Base-by-base conservation (phyloP, 768 basidiomycete species). In the Pulveroboletus sp. region DNA sequence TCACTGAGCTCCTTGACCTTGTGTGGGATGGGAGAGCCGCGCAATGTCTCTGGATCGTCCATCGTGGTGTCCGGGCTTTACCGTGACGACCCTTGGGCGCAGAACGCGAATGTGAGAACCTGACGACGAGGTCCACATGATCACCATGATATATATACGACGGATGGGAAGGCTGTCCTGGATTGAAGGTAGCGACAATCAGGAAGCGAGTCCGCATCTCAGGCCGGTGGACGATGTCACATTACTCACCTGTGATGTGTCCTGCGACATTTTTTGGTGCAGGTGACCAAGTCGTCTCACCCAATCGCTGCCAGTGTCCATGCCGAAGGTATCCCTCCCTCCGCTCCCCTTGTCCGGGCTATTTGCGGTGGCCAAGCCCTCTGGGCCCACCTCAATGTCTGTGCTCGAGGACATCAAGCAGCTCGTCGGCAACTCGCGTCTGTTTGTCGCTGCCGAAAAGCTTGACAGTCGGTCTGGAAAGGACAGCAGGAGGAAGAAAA, bases 361-460 rank as follows among this genome's bases (percentile, higher is more conserved):
- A 19, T 94, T 99, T 66, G 95, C 84, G 1, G 71, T 99, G 34
- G 75, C 79, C 43, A 99, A 99, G 67, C 97, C 97, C 2, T 88
- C 92, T 0, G 95, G 95, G 2, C 87, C 88, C 21, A 87, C 90
- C 2, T 94, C 92, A 40, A 98, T 98, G 95, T 75, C 84, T 23
- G 67, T 95, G 25, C 79, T 98, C 45, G 88, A 94, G 63, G 78
- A 84, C 56, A 73, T 98, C 49, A 94, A 97, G 61, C 76, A 78
- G 35, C 76, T 98, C n/a, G 66, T 94, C 41, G 69, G 75, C 27
- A 78, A 78, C 32, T 97, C 95, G 2, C 77, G 76, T 27, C 71
- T 98, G 8, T 98, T 99, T 63, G 72, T 78, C 43, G 82, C 86
- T 38, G 75, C 59, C 21, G 61, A 78, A 29, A 78, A 80, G 47